Evolutionary conservation across 2,329 filamentous ascomycete species (phyloP), one percentile per base, ranked within the genome.

Genomic region (Phialemoniopsis sp.): DNA sequence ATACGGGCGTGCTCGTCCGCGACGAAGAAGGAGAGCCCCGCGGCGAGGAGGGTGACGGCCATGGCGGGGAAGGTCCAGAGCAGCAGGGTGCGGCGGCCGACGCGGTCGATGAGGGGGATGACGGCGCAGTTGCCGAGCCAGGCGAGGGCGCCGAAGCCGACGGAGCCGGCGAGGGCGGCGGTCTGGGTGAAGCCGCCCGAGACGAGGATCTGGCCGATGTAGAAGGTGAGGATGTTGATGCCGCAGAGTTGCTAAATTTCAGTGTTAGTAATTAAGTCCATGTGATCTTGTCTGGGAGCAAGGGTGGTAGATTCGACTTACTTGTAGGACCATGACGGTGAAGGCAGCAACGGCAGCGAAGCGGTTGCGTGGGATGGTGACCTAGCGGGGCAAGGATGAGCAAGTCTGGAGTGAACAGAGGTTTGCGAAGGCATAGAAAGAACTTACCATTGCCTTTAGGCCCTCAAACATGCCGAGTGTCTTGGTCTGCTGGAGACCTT

Each of bases 281-380:
- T n/a, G n/a, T n/a, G n/a, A n/a, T n/a, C n/a, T n/a, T n/a, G n/a
- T n/a, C n/a, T n/a, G n/a, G n/a, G n/a, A n/a, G n/a, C n/a, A n/a
- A n/a, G n/a, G n/a, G n/a, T n/a, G n/a, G n/a, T n/a, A n/a, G n/a
- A n/a, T n/a, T n/a, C n/a, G n/a, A n/a, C n/a, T n/a, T n/a, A n/a
- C n/a, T n/a, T 85, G 80, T 71, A 81, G 74, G 45, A 82, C 82
- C 79, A 84, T 84, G 43, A 81, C 76, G 31, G 82, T 72, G 50
- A 80, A 67, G 1, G 74, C 78, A 2, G 77, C 79, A 13, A 79
- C 49, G 60, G 78, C 68, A 3, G 76, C 79, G 39, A 79, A 74
- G 14, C 80, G 71, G 53, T 82, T 83, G 35, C 80, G 73, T 12
- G 77, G 75, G 16, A 84, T 65, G 1, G 70, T 76, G 36, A 82